Evolutionary conservation across 495 filamentous ascomycete genomes (phyloP).

Genomic region (Beverwykella pulmonaria): DNA sequence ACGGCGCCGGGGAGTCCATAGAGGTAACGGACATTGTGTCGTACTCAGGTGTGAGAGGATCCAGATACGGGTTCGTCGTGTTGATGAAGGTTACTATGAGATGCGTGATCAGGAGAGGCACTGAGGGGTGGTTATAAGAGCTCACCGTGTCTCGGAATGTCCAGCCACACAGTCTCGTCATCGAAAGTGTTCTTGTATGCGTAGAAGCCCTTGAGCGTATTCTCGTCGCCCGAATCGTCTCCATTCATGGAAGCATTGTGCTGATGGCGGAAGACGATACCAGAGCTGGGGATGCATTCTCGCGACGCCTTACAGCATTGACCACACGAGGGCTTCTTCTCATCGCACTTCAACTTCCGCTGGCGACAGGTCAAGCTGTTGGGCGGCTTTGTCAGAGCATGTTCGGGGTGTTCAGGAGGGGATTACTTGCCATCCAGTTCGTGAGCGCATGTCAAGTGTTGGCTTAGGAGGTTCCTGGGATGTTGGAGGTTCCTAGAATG

Average conservation of each 20-base stretch:
- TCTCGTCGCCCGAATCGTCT: slow-evolving; percentile 44
- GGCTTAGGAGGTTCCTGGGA: background rate
- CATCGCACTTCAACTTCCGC: slow-evolving; percentile 67
- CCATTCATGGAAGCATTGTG: slow-evolving; percentile 75
- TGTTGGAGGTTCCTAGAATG: background rate
- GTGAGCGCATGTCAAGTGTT: slow-evolving; percentile 26
- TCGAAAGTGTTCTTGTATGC: slow-evolving; percentile 71
- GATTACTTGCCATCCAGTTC: slow-evolving; percentile 35
- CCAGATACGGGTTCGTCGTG: slow-evolving; percentile 64
- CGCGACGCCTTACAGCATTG: slow-evolving; percentile 64
- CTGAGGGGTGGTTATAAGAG: background rate
- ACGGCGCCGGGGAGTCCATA: slow-evolving; percentile 19
- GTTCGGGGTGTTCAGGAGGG: background rate
- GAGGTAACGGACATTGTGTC: slow-evolving; percentile 43
- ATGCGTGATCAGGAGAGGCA: background rate
- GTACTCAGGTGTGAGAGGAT: slow-evolving; percentile 49
- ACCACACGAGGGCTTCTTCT: slow-evolving; percentile 60
- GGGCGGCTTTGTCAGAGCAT: background rate
- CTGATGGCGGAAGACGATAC: slow-evolving; percentile 69
- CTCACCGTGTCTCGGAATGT: slow-evolving; percentile 61
- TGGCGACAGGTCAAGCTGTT: slow-evolving; percentile 63
- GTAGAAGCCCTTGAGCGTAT: slow-evolving; percentile 64
- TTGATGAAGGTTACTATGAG: slow-evolving; percentile 64
- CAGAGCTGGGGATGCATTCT: slow-evolving; percentile 64
- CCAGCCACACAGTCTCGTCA: slow-evolving; percentile 63